Evolutionary conservation across 192 early-diverging fungal genomes (phyloP).

Genomic region (Chytriomyces confervae): DNA sequence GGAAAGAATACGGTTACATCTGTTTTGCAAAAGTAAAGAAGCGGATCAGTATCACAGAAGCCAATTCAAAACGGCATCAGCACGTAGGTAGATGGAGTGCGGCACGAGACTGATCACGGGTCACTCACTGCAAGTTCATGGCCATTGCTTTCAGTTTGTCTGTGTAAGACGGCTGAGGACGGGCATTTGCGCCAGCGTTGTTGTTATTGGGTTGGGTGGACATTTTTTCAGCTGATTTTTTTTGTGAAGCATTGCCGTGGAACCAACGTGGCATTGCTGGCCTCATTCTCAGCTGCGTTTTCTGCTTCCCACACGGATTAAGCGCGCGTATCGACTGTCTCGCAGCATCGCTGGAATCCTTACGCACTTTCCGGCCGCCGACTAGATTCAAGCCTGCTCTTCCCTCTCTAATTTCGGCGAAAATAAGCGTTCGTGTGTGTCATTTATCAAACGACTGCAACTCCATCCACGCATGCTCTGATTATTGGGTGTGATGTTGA

Average conservation of each 20-base stretch:
- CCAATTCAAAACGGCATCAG: background rate
- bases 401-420: too few species aligned
- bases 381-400: too few species aligned
- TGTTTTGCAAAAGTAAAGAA: background rate
- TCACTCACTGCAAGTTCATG: constrained; percentile 26
- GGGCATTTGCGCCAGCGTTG: constrained; percentile 8
- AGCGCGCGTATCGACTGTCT: too few species aligned
- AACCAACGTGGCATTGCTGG: too few species aligned
- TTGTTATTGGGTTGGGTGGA: background rate
- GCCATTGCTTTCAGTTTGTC: constrained; percentile 26
- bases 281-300: too few species aligned
- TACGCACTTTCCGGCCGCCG: too few species aligned
- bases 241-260: background rate
- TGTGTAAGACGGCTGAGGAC: background rate
- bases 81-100: background rate
- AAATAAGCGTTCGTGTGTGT: too few species aligned
- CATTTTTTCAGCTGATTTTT: constrained; percentile 13
- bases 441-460: too few species aligned
- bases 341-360: too few species aligned
- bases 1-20: background rate
- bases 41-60: background rate
- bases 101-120: background rate
- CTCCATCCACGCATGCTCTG: too few species aligned
- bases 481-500: too few species aligned
- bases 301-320: too few species aligned